Evolutionary conservation across 345 rosid genomes (phyloP).

Genomic region (Moringa oleifera): DNA sequence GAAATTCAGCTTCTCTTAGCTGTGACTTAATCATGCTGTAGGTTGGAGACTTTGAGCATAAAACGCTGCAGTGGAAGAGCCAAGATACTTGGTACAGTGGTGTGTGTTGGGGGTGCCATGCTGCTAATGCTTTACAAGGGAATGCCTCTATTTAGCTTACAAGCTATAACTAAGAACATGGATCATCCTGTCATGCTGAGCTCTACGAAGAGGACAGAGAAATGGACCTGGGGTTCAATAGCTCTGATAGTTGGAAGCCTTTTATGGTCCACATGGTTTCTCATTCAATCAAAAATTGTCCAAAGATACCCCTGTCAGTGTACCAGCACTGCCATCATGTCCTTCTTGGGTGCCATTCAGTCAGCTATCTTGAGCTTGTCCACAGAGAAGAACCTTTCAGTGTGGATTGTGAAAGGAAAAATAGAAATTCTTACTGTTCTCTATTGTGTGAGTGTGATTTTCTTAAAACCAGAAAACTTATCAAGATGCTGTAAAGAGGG

Average conservation of each 20-base stretch:
- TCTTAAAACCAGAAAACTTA: too few relatives aligned
- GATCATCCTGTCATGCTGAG: too few relatives aligned
- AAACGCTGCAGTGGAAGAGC: constrained; percentile 35
- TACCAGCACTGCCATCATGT: constrained; percentile 57
- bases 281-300: constrained; percentile 44
- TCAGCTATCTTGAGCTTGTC: constrained; percentile 37
- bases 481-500: too few relatives aligned
- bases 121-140: constrained; percentile 40
- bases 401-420: constrained; percentile 42
- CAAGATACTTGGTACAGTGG: constrained; percentile 34
- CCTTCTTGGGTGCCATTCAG: constrained; percentile 59
- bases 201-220: constrained; percentile 9
- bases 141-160: constrained; percentile 31
- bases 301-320: constrained; percentile 49
- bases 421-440: constrained; percentile 37
- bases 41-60: constrained; percentile 42
- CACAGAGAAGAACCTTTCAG: constrained; percentile 34
- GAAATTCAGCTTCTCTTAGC: too few relatives aligned
- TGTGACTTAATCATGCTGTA: constrained; percentile 22
- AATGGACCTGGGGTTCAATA: constrained; percentile 43
- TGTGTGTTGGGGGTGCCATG: constrained; percentile 43
- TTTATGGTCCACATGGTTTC: constrained; percentile 62
- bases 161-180: constrained; percentile 3
- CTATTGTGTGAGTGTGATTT: constrained; percentile 50
- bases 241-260: constrained; percentile 38